Conservation (phyloP, 495 filamentous ascomycete genomes). For the Talaromyces wortmannii region DNA sequence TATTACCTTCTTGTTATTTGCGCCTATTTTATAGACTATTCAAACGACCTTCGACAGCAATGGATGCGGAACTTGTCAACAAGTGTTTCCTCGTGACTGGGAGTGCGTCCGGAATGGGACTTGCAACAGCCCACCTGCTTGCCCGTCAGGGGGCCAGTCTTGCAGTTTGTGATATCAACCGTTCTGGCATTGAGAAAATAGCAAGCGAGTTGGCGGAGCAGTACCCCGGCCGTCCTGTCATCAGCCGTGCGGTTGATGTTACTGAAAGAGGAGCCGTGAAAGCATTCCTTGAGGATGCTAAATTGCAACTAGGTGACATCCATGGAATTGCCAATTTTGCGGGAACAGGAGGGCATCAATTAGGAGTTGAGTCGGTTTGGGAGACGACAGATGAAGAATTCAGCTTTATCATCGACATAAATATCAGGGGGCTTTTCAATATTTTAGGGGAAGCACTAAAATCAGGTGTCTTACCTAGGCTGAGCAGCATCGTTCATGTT, state of each 20-base stretch:
- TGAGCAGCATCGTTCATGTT: constrained; percentile 14
- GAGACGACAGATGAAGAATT: constrained; percentile 15
- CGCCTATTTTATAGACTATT: too few relatives aligned
- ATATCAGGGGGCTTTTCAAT: constrained; percentile 15
- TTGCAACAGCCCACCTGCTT: constrained; percentile 18
- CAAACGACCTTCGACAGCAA: too few relatives aligned
- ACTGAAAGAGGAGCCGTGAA: constrained; percentile 10
- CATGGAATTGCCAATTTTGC: constrained; percentile 15
- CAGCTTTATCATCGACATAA: constrained; percentile 15
- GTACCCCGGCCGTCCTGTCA: constrained; percentile 5
- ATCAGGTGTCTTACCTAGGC: constrained; percentile 12
- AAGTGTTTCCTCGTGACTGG: constrained; percentile 31
- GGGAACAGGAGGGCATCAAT: constrained; percentile 8
- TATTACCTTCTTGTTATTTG: too few relatives aligned
- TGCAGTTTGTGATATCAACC: constrained; percentile 11
- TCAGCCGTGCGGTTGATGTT: constrained; percentile 3
- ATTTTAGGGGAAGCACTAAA: constrained; percentile 13
- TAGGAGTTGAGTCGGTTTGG: constrained; percentile 6
- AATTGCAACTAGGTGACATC: constrained; percentile 13
- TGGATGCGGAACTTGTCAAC: neutral
- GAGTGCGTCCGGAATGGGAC: constrained; percentile 31
- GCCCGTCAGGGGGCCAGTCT: constrained; percentile 13
- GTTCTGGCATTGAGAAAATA: constrained; percentile 5
- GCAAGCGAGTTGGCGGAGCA: constrained; percentile 7
- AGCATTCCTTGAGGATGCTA: constrained; percentile 13